A percentile compares a stretch with the other conserved stretches of the same genome.
Evolutionary conservation across 371 early-diverging fungal species (phyloP).

Genomic region (Apophysomyces ossiformis): DNA sequence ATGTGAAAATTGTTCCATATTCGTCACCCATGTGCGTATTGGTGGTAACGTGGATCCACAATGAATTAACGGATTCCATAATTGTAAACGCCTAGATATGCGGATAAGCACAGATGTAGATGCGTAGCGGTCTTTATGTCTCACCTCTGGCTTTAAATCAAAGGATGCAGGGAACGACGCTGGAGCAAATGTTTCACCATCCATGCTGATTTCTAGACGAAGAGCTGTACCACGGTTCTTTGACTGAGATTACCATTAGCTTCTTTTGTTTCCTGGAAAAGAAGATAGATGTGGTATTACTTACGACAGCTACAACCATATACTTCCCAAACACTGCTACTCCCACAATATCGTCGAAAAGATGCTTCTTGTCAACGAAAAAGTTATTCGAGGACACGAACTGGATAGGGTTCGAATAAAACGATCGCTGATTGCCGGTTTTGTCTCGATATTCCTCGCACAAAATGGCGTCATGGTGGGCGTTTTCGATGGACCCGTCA

Average conservation of each 20-base stretch:
- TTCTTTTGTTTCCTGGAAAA: background rate
- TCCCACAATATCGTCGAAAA: slow-evolving; percentile 73
- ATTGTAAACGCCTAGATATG: slow-evolving; percentile 72
- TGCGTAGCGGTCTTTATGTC: background rate
- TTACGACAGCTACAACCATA: slow-evolving; percentile 79
- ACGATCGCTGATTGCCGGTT: slow-evolving; percentile 61
- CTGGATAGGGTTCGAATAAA: slow-evolving; percentile 49
- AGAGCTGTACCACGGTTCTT: slow-evolving; percentile 56
- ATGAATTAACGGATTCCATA: slow-evolving; percentile 76
- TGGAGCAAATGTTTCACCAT: slow-evolving; percentile 72
- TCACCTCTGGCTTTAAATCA: slow-evolving; percentile 52
- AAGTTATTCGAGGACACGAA: slow-evolving; percentile 62
- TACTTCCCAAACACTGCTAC: slow-evolving; percentile 81
- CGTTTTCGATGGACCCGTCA: slow-evolving; percentile 58
- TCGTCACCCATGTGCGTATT: slow-evolving; percentile 63
- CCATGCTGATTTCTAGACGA: slow-evolving; percentile 69
- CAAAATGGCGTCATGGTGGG: slow-evolving; percentile 61
- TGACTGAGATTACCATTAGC: slow-evolving; percentile 21
- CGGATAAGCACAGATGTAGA: slow-evolving; percentile 1
- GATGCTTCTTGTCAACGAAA: slow-evolving; percentile 52
- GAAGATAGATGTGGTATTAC: slow-evolving; percentile 16
- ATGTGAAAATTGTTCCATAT: slow-evolving; percentile 84
- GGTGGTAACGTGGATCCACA: slow-evolving; percentile 80
- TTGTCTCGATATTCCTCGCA: slow-evolving; percentile 71
- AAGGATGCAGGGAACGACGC: slow-evolving; percentile 79